These are phyloP conservation scores for Pythium myriotylum DNA, from an alignment of 352 stramenopile species.

Conservation along the genomic window DNA sequence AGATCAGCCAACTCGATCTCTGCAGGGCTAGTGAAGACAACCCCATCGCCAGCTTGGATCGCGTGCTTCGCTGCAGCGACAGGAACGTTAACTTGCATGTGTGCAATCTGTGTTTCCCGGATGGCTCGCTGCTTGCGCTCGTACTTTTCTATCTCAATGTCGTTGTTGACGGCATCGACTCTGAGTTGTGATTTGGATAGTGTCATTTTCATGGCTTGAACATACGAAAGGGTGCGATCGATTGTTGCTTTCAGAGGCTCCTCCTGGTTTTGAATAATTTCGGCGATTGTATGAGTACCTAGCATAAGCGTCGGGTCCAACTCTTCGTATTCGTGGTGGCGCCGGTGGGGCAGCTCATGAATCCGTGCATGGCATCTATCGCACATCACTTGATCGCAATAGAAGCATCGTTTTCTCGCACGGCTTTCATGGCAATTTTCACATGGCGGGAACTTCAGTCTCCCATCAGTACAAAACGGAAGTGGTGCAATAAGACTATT, in stretches of 20 bases:
- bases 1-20: conserved; percentile 58
- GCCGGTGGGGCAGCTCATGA: conserved; percentile 50
- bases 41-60: conserved; percentile 33
- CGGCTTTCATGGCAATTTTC: conserved; percentile 51
- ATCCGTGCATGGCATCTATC: conserved; percentile 63
- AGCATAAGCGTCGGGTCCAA: conserved; percentile 36
- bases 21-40: conserved; percentile 46
- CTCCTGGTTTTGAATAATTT: conserved; percentile 30
- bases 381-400: conserved; percentile 62
- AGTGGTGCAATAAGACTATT: conserved; percentile 67
- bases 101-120: conserved; percentile 55
- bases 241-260: conserved; percentile 31
- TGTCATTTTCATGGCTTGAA: conserved; percentile 35
- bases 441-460: conserved; percentile 49
- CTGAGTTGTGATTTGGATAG: not conserved
- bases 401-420: conserved; percentile 50
- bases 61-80: conserved; percentile 53
- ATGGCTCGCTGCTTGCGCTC: conserved; percentile 42
- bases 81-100: conserved; percentile 57
- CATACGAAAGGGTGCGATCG: conserved; percentile 29
- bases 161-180: no score
- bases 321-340: conserved; percentile 57
- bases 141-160: conserved; percentile 57
- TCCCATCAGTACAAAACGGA: conserved; percentile 30
- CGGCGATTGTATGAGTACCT: conserved; percentile 24